phyloP scores from a whole-genome alignment of 257 asterid species.

The Mitragyna speciosa region DNA sequence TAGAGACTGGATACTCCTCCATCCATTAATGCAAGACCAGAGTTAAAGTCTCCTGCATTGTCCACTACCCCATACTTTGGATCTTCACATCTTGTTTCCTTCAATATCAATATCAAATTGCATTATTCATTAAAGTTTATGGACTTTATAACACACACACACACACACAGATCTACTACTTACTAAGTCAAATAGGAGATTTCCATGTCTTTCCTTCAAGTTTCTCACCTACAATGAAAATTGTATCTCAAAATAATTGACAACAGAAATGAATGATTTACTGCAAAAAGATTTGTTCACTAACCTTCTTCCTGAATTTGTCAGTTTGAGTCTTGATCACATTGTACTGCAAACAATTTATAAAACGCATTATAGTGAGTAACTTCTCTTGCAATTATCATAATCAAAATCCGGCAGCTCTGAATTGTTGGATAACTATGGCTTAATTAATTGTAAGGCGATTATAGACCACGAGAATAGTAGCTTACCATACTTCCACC shows the following conservation, averaged over 20 bases:
- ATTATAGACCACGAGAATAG: background rate
- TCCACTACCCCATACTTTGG: slow-evolving; percentile 33
- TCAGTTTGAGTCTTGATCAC: slow-evolving; percentile 38
- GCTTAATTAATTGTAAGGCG: background rate
- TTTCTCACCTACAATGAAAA: slow-evolving; percentile 28
- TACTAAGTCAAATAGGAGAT: slow-evolving; percentile 36
- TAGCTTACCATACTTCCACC: no score
- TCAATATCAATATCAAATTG: background rate
- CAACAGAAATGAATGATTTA: background rate
- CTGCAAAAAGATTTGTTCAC: slow-evolving; percentile 7
- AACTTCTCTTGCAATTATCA: no score
- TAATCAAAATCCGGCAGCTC: background rate
- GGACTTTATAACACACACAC: no score
- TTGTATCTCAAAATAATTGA: background rate
- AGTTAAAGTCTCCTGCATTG: slow-evolving; percentile 27
- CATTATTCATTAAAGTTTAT: background rate
- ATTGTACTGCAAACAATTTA: slow-evolving; percentile 29
- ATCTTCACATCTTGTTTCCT: slow-evolving; percentile 40
- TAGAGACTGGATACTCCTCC: slow-evolving; percentile 32
- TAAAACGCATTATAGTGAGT: background rate
- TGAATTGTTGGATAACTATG: background rate
- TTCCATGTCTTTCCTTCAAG: slow-evolving; percentile 41
- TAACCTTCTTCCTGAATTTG: slow-evolving; percentile 41
- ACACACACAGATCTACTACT: no score
- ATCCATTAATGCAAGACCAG: slow-evolving; percentile 27